phyloP scores from a whole-genome alignment of 2,329 filamentous ascomycete genomes.

The Botrytis pseudocinerea region DNA sequence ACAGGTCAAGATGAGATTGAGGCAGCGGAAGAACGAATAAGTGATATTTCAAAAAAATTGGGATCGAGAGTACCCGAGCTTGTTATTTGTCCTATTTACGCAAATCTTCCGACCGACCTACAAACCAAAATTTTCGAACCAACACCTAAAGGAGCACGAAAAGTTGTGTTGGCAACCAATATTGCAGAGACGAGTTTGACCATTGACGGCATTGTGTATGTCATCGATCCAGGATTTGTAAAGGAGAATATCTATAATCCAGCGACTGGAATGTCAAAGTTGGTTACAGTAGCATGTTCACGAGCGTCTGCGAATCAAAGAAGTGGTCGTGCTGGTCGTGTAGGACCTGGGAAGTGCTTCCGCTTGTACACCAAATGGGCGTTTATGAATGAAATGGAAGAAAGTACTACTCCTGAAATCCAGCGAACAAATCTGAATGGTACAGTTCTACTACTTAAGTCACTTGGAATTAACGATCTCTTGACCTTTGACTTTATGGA shows the following conservation, averaged over 20 bases:
- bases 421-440: slow-evolving; percentile 84
- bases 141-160: slow-evolving; percentile 79
- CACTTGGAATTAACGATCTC: slow-evolving; percentile 86
- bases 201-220: slow-evolving; percentile 93
- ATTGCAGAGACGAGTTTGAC: slow-evolving; percentile 96
- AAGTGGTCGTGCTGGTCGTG: slow-evolving; percentile 88
- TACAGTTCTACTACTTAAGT: slow-evolving; percentile 83
- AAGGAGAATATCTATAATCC: slow-evolving; percentile 96
- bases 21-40: slow-evolving; percentile 77
- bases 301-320: slow-evolving; percentile 91
- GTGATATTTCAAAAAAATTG: slow-evolving; percentile 83
- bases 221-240: slow-evolving; percentile 92
- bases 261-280: slow-evolving; percentile 85
- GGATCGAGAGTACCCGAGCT: slow-evolving; percentile 83
- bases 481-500: slow-evolving; percentile 97
- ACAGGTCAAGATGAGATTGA: slow-evolving; percentile 98
- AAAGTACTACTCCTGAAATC: slow-evolving; percentile 90
- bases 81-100: slow-evolving; percentile 90
- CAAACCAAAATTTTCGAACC: slow-evolving; percentile 95
- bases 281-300: slow-evolving; percentile 89
- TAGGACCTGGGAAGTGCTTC: slow-evolving; percentile 90
- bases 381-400: slow-evolving; percentile 92
- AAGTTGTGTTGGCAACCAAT: slow-evolving; percentile 93
- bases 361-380: slow-evolving; percentile 90
- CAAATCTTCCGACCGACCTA: slow-evolving; percentile 85